Conservation (phyloP, 2,329 filamentous ascomycete genomes). For the Trichoderma arundinaceum region DNA sequence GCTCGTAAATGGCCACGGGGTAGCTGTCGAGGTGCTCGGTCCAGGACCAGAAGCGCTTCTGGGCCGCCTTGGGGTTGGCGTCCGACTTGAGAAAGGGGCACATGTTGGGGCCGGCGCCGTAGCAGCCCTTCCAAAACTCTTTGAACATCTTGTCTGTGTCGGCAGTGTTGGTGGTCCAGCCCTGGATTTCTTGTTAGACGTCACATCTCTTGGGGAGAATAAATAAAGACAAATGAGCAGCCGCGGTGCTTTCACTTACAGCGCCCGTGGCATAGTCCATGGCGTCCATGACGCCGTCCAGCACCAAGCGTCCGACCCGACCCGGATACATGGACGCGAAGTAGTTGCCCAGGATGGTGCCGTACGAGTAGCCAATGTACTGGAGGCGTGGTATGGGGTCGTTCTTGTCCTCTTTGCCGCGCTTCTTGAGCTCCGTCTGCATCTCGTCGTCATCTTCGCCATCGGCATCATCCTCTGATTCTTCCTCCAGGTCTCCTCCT, state of each 20-base stretch:
- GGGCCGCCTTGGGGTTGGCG: constrained; percentile 36
- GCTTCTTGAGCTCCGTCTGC: constrained; percentile 8
- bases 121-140: constrained; percentile 46
- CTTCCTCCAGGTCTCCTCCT: background rate
- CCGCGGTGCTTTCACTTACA: constrained; percentile 12
- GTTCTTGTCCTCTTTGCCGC: background rate
- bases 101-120: constrained; percentile 34
- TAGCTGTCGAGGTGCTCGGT: constrained; percentile 38
- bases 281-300: constrained; percentile 47
- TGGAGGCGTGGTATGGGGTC: constrained; percentile 41
- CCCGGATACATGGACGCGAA: constrained; percentile 45
- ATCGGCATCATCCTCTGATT: background rate
- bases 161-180: constrained; percentile 44
- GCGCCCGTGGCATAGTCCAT: constrained; percentile 43
- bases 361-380: constrained; percentile 58
- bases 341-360: constrained; percentile 42
- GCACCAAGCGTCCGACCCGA: constrained; percentile 48
- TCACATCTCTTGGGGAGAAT: too few species aligned
- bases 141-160: constrained; percentile 47
- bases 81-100: constrained; percentile 43
- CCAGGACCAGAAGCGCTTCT: constrained; percentile 41
- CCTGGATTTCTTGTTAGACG: constrained; percentile 30
- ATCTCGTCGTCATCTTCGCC: background rate
- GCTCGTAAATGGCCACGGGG: constrained; percentile 36
- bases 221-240: background rate